Percentiles rank a stretch among this genome's conserved stretches.
Evolutionary conservation across 805 yeast genomes (phyloP).

Genomic region (Nakazawaea wyomingensis): DNA sequence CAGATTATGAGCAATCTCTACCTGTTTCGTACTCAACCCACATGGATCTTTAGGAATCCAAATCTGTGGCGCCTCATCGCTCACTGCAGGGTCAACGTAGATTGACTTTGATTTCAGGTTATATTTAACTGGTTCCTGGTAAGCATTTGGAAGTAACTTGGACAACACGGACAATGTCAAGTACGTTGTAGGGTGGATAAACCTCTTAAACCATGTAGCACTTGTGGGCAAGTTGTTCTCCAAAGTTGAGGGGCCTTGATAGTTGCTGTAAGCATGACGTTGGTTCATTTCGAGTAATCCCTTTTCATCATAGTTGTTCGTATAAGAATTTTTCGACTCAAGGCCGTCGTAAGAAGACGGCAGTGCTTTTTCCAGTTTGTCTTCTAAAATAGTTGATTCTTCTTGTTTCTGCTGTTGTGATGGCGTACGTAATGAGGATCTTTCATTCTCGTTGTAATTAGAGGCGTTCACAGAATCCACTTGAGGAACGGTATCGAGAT

Average conservation of each 20-base stretch:
- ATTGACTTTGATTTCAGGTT: conserved; percentile 22
- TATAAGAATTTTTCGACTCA: not conserved
- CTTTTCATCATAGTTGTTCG: conserved; percentile 10
- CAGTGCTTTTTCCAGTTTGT: too few species aligned
- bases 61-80: conserved; percentile 52
- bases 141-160: conserved; percentile 33
- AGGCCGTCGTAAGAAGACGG: too few species aligned
- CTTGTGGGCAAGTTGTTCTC: conserved; percentile 10
- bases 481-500: not conserved
- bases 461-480: not conserved
- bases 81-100: conserved; percentile 53
- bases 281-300: not conserved
- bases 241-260: conserved; percentile 2
- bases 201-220: conserved; percentile 23
- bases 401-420: not conserved
- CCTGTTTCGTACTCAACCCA: conserved; percentile 61
- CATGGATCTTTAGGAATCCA: conserved; percentile 69
- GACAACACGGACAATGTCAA: conserved; percentile 37
- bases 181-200: conserved; percentile 37
- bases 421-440: too few species aligned
- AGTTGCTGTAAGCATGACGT: not conserved
- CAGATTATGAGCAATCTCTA: conserved; percentile 45
- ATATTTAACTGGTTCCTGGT: conserved; percentile 19
- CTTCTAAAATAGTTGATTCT: too few species aligned
- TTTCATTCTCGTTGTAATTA: not conserved